Evolutionary conservation across 2,329 filamentous ascomycete species (phyloP), one percentile per base, ranked within the genome.

Genomic region (Coniochaeta sp.): DNA sequence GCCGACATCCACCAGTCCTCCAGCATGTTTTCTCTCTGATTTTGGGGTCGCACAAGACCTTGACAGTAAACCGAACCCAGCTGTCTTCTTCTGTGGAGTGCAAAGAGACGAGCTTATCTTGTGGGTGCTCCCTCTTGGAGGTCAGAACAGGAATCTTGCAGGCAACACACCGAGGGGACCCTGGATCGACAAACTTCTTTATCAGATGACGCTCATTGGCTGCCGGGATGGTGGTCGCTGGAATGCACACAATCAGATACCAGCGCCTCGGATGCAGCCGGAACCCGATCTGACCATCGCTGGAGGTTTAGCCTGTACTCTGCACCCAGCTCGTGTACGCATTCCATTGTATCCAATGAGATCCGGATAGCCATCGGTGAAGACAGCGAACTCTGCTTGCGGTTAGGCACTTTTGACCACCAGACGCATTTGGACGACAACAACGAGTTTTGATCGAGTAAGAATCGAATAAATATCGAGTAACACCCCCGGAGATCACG

Each of bases 401-500:
- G 38, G 31, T 34, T 40, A 40, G 38, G 60, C 61, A 38, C 60
- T 55, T 52, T n/a, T n/a, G n/a, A n/a, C n/a, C n/a, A n/a, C n/a
- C n/a, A 24, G 64, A 55, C 60, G 65, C 65, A n/a, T n/a, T n/a
- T n/a, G 61, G 59, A 56, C 62, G 61, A 44, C 9, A 58, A 66
- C 43, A 38, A 63, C 63, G 68, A 71, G 70, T 77, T 78, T 77
- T 65, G 62, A 77, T 78, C 76, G 76, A 78, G 75, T 77, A 77
- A 77, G 66, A 56, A 74, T 76, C 73, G 73, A 74, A 74, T 76
- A 77, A 77, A 38, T 26, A 58, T 66, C 64, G 62, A 65, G 65
- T 64, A 66, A 67, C 28, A 61, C 14, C 54, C 54, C n/a, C n/a
- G n/a, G n/a, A n/a, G n/a, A n/a, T n/a, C n/a, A n/a, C n/a, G n/a